Evolutionary conservation across 2,329 filamentous ascomycete genomes (phyloP).

Genomic region (Anthostomella pinea): DNA sequence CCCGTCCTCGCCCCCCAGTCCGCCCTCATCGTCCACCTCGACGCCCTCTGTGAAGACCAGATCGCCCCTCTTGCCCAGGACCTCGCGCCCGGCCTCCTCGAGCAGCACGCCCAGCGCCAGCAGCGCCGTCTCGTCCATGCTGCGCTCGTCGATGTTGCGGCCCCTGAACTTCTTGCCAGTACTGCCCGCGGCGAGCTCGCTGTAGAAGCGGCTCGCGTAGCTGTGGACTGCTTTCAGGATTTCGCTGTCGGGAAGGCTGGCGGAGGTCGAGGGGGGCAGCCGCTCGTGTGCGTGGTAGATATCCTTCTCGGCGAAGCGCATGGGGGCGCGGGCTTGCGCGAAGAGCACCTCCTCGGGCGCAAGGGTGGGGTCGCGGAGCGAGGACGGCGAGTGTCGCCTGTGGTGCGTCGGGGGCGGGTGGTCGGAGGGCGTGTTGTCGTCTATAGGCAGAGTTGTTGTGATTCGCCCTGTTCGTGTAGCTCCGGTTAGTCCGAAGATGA

Average conservation of each 20-base stretch:
- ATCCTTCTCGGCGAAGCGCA: conserved; percentile 67
- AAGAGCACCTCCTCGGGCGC: conserved; percentile 72
- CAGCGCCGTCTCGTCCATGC: conserved; percentile 76
- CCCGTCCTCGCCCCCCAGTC: conserved; percentile 6
- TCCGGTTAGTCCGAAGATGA: conserved; percentile 13
- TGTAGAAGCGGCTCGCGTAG: conserved; percentile 68
- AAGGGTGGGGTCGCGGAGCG: conserved; percentile 38
- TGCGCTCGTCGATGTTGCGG: conserved; percentile 48
- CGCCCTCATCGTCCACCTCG: conserved; percentile 21
- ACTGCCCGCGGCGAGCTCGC: conserved; percentile 31
- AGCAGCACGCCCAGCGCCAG: conserved; percentile 72
- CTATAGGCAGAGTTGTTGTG: conserved; percentile 30
- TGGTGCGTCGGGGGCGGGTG: conserved; percentile 11
- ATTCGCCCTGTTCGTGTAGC: conserved; percentile 32
- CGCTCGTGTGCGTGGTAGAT: conserved; percentile 66
- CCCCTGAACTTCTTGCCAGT: conserved; percentile 15
- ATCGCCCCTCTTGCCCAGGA: conserved; percentile 64
- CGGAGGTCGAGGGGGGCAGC: conserved; percentile 46
- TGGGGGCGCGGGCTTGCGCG: conserved; percentile 59
- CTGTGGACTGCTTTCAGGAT: conserved; percentile 66
- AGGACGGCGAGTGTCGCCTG: conserved; percentile 19
- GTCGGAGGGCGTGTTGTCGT: conserved; percentile 19
- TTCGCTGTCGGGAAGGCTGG: conserved; percentile 63
- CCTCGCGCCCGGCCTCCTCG: conserved; percentile 64
- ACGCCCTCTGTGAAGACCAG: conserved; percentile 66